These are phyloP conservation scores for Colletotrichum paranaense DNA, from an alignment of 2,329 filamentous ascomycete species.

Conservation along the genomic window DNA sequence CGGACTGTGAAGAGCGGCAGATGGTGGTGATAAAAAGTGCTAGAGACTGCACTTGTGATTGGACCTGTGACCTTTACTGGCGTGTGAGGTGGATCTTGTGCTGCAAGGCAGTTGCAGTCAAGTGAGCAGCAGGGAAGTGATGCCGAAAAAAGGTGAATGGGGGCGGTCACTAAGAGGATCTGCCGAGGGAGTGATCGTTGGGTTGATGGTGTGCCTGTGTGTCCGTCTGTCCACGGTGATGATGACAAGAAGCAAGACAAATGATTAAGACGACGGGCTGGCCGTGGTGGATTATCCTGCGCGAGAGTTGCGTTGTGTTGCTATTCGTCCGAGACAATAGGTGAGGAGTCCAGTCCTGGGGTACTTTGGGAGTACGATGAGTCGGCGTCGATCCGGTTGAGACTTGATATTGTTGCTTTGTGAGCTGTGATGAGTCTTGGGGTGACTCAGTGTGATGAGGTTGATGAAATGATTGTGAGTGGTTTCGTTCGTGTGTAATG, in stretches of 20 bases:
- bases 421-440: slow-evolving; percentile 11
- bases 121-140: slow-evolving; percentile 11
- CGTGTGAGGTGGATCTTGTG: slow-evolving; percentile 30
- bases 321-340: slow-evolving; percentile 14
- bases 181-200: slow-evolving; percentile 1
- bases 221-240: not conserved
- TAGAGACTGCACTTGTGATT: slow-evolving; percentile 29
- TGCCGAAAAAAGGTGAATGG: slow-evolving; percentile 6
- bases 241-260: slow-evolving; percentile 2
- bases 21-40: slow-evolving; percentile 21
- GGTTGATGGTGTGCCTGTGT: slow-evolving; percentile 8
- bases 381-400: slow-evolving; percentile 23
- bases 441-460: slow-evolving; percentile 15
- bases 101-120: slow-evolving; percentile 34
- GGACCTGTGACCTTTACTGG: slow-evolving; percentile 24
- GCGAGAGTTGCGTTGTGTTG: slow-evolving; percentile 2
- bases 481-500: slow-evolving; percentile 19
- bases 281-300: slow-evolving; percentile 21
- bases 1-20: slow-evolving; percentile 19
- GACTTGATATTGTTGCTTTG: not conserved
- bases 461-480: slow-evolving; percentile 33
- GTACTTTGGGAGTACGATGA: not conserved
- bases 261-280: slow-evolving; percentile 18
- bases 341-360: slow-evolving; percentile 37
- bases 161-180: slow-evolving; percentile 10